Evolutionary conservation across 2,329 filamentous ascomycete species (phyloP).

Genomic region (Cercospora sp.): DNA sequence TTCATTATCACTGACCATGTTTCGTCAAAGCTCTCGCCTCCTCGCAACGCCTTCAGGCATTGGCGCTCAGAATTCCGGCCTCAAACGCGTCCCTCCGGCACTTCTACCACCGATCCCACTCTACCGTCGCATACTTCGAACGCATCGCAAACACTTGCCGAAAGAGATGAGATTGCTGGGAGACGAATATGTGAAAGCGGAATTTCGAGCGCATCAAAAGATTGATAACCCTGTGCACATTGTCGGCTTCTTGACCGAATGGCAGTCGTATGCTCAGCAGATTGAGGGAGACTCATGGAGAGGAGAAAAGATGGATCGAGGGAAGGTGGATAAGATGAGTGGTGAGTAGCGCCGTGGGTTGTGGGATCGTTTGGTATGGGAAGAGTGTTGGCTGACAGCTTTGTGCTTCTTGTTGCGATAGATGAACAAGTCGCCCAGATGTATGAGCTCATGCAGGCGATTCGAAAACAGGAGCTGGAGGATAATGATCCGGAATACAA

Average conservation of each 20-base stretch:
- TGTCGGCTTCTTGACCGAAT: slow-evolving; percentile 95
- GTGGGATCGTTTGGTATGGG: not conserved
- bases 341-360: slow-evolving; percentile 57
- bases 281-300: slow-evolving; percentile 85
- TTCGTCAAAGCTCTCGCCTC: slow-evolving; percentile 30
- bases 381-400: slow-evolving; percentile 39
- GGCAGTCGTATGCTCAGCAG: slow-evolving; percentile 92
- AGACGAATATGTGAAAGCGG: slow-evolving; percentile 88
- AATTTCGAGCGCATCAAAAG: slow-evolving; percentile 80
- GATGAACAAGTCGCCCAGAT: slow-evolving; percentile 88
- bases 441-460: slow-evolving; percentile 89
- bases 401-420: not conserved
- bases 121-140: slow-evolving; percentile 82
- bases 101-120: slow-evolving; percentile 84
- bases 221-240: slow-evolving; percentile 91
- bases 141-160: slow-evolving; percentile 77
- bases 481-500: slow-evolving; percentile 45
- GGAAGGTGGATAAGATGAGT: slow-evolving; percentile 90
- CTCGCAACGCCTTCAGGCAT: slow-evolving; percentile 38
- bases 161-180: slow-evolving; percentile 75
- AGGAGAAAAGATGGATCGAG: slow-evolving; percentile 78
- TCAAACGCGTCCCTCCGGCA: slow-evolving; percentile 56
- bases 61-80: slow-evolving; percentile 31
- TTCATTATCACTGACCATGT: too few species aligned
- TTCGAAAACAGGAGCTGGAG: slow-evolving; percentile 56